Conservation (phyloP, 352 stramenopile genomes). For the Phytophthora sp. region DNA sequence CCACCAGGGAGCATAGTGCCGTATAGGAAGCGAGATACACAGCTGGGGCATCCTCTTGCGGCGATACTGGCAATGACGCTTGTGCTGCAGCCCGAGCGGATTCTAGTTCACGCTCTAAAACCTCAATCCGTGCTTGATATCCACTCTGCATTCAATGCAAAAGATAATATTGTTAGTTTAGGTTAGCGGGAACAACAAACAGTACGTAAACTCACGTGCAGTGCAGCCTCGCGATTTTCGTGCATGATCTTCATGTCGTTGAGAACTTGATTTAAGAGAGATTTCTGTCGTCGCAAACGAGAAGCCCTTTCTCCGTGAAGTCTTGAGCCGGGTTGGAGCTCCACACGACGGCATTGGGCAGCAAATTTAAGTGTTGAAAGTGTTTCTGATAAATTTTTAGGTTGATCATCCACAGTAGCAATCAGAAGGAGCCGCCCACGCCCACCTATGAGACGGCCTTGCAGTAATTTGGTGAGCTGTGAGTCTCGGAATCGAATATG, state of each 20-base stretch:
- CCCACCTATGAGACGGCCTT: conserved; percentile 53
- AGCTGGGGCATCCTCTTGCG: neutral
- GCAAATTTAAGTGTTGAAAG: conserved; percentile 82
- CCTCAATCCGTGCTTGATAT: conserved; percentile 47
- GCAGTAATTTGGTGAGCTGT: conserved; percentile 73
- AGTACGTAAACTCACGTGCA: conserved; percentile 40
- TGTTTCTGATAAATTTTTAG: conserved; percentile 63
- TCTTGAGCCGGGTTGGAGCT: conserved; percentile 34
- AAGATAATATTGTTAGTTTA: neutral
- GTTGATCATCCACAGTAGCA: conserved; percentile 64
- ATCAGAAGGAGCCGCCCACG: conserved; percentile 61
- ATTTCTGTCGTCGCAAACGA: conserved; percentile 21
- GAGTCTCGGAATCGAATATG: conserved; percentile 78
- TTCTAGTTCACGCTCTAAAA: conserved; percentile 41
- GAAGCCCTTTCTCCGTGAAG: conserved; percentile 12
- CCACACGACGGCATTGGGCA: conserved; percentile 64
- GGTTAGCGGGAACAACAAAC: neutral
- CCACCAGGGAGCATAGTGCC: conserved; percentile 55
- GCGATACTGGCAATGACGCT: neutral
- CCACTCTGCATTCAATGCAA: conserved; percentile 28
- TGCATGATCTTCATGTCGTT: conserved; percentile 57
- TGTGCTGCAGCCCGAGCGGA: neutral
- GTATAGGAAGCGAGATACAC: conserved; percentile 43
- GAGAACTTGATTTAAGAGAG: conserved; percentile 52
- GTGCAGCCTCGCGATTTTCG: conserved; percentile 50